Conservation (phyloP, 345 rosid species). For the Iberis pinnata region DNA sequence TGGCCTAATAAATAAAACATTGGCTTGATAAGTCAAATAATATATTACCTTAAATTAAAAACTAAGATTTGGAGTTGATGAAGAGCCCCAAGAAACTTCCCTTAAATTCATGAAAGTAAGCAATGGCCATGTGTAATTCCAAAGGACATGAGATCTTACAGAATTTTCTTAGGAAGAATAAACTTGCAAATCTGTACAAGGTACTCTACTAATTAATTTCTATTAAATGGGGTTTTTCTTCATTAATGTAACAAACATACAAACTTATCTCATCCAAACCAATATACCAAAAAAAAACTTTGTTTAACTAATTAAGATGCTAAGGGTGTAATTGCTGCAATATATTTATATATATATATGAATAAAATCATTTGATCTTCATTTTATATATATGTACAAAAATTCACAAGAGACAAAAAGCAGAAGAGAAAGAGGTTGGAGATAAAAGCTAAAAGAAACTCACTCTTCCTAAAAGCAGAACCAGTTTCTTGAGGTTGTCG, state of each 20-base stretch:
- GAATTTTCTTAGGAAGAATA: slow-evolving; percentile 23
- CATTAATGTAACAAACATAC: slow-evolving; percentile 1
- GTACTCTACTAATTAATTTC: too few species aligned
- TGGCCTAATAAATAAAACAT: too few species aligned
- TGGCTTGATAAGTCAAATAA: too few species aligned
- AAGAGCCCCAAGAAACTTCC: slow-evolving; percentile 4
- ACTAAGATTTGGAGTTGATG: slow-evolving; percentile 8
- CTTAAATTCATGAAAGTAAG: slow-evolving; percentile 8
- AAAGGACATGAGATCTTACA: slow-evolving; percentile 24
- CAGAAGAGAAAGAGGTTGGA: not conserved
- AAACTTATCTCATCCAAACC: slow-evolving; percentile 1
- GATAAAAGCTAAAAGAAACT: slow-evolving; percentile 23
- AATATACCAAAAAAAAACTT: too few species aligned
- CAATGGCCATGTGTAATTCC: slow-evolving; percentile 17
- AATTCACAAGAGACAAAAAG: not conserved
- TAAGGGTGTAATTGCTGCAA: too few species aligned
- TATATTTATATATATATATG: too few species aligned
- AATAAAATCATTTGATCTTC: too few species aligned
- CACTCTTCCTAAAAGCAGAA: too few species aligned
- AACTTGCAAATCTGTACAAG: slow-evolving; percentile 13
- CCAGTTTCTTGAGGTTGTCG: slow-evolving; percentile 15
- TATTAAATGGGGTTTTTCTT: too few species aligned
- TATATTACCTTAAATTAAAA: too few species aligned
- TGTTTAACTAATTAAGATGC: too few species aligned
- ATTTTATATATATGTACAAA: not conserved